These are phyloP conservation scores for Colletotrichum graminicola DNA, from an alignment of 2,329 filamentous ascomycete species.

Conservation along the genomic window DNA sequence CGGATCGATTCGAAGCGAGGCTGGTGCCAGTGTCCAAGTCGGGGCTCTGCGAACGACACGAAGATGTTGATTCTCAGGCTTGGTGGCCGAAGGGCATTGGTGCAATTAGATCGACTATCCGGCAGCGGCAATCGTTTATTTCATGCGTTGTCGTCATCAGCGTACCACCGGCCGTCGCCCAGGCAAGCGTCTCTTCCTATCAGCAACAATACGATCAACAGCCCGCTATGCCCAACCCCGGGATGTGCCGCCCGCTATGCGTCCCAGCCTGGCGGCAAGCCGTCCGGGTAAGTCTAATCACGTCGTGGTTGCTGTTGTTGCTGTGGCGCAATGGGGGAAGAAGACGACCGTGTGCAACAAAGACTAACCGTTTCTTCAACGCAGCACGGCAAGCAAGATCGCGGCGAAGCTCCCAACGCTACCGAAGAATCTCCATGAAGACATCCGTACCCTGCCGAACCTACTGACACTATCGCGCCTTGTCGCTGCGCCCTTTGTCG, in stretches of 20 bases:
- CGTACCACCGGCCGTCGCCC: not conserved
- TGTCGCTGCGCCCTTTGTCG: slow-evolving; percentile 83
- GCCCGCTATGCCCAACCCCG: not conserved
- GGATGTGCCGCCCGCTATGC: slow-evolving; percentile 17
- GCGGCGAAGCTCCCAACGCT: slow-evolving; percentile 26
- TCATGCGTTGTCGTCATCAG: slow-evolving; percentile 9
- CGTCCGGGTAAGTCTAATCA: not conserved
- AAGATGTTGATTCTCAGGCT: slow-evolving; percentile 26
- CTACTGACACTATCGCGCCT: slow-evolving; percentile 90
- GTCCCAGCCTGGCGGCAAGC: slow-evolving; percentile 16
- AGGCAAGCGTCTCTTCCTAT: slow-evolving; percentile 3
- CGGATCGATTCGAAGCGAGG: slow-evolving; percentile 11
- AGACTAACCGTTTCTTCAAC: slow-evolving; percentile 5
- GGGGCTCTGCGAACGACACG: slow-evolving; percentile 12
- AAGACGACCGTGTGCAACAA: not conserved
- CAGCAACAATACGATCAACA: not conserved
- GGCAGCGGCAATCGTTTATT: slow-evolving; percentile 2
- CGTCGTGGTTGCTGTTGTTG: not conserved
- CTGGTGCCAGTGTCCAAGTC: slow-evolving; percentile 8
- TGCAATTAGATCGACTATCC: slow-evolving; percentile 6
- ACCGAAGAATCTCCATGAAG: slow-evolving; percentile 70
- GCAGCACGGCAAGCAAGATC: slow-evolving; percentile 22
- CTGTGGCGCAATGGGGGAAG: not conserved
- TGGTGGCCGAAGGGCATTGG: slow-evolving; percentile 15
- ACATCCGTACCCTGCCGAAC: slow-evolving; percentile 98